Conservation (phyloP, 1,139 yeast species). For the Debaryomyces robertsiae region DNA sequence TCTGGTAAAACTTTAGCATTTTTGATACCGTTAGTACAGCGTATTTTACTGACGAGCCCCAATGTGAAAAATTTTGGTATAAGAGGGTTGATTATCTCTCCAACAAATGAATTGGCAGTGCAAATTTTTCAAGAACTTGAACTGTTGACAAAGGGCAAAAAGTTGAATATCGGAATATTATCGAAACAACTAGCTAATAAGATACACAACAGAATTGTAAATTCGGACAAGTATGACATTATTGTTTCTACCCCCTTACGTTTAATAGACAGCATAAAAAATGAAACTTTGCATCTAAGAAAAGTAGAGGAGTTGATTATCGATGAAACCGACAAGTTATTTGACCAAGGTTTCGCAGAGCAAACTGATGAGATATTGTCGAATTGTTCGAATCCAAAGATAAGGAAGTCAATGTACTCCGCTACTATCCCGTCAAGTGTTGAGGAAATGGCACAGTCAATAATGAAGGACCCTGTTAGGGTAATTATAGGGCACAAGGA, state of each 20-base stretch:
- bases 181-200: constrained; percentile 78
- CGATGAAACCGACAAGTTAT: constrained; percentile 95
- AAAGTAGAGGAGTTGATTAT: constrained; percentile 73
- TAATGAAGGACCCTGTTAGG: constrained; percentile 84
- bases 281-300: constrained; percentile 58
- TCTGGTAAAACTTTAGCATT: constrained; percentile 92
- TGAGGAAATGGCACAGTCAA: constrained; percentile 82
- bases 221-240: constrained; percentile 71
- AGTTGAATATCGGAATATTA: constrained; percentile 65
- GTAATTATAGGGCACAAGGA: constrained; percentile 92
- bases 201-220: constrained; percentile 58
- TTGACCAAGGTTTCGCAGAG: constrained; percentile 86
- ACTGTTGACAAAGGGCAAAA: constrained; percentile 55
- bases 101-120: constrained; percentile 81
- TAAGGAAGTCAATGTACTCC: constrained; percentile 80
- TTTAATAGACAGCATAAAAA: constrained; percentile 74
- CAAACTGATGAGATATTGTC: constrained; percentile 87
- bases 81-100: constrained; percentile 81
- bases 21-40: constrained; percentile 77
- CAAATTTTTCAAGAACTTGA: constrained; percentile 79
- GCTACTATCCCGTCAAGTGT: constrained; percentile 96
- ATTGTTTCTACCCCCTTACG: constrained; percentile 87
- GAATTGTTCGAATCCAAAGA: constrained; percentile 56
- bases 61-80: constrained; percentile 47
- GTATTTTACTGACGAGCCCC: constrained; percentile 31